phyloP scores from a whole-genome alignment of 2,329 filamentous ascomycete genomes.

The Aspergillus fructus region DNA sequence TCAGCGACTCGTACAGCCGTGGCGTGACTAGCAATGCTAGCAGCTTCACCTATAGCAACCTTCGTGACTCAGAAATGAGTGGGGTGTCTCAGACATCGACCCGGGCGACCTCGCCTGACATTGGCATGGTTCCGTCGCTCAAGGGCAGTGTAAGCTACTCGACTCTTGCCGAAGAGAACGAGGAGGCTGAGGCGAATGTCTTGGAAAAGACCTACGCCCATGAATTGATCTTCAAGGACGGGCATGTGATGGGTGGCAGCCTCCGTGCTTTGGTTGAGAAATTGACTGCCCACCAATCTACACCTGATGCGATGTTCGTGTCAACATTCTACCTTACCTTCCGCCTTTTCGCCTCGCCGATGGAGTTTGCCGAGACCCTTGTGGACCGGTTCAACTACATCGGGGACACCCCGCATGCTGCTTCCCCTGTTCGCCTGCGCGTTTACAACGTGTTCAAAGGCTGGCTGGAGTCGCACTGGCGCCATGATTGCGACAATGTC shows the following conservation, averaged over 20 bases:
- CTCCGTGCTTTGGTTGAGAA: constrained; percentile 90
- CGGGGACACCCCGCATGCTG: constrained; percentile 70
- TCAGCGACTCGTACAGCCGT: constrained; percentile 53
- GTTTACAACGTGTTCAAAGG: constrained; percentile 97
- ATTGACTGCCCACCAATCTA: constrained; percentile 87
- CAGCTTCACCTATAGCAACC: constrained; percentile 72
- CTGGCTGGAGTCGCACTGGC: constrained; percentile 97
- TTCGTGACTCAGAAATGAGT: constrained; percentile 76
- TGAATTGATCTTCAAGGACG: constrained; percentile 92
- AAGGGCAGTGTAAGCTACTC: constrained; percentile 68
- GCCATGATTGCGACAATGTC: constrained; percentile 72
- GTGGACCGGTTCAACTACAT: constrained; percentile 92
- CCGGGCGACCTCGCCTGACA: constrained; percentile 81
- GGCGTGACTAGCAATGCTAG: constrained; percentile 75
- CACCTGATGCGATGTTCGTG: constrained; percentile 87
- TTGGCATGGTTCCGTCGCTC: constrained; percentile 59
- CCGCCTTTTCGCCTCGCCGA: constrained; percentile 81
- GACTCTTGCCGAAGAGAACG: constrained; percentile 68
- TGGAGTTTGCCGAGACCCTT: constrained; percentile 75
- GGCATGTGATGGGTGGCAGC: constrained; percentile 89
- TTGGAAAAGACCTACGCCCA: constrained; percentile 90
- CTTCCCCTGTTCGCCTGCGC: constrained; percentile 78
- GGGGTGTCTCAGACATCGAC: constrained; percentile 80
- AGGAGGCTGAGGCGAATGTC: constrained; percentile 79
- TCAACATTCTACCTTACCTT: constrained; percentile 97